These are phyloP conservation scores for Cubamyces lactineus DNA, from an alignment of 768 basidiomycete genomes.

Conservation along the genomic window DNA sequence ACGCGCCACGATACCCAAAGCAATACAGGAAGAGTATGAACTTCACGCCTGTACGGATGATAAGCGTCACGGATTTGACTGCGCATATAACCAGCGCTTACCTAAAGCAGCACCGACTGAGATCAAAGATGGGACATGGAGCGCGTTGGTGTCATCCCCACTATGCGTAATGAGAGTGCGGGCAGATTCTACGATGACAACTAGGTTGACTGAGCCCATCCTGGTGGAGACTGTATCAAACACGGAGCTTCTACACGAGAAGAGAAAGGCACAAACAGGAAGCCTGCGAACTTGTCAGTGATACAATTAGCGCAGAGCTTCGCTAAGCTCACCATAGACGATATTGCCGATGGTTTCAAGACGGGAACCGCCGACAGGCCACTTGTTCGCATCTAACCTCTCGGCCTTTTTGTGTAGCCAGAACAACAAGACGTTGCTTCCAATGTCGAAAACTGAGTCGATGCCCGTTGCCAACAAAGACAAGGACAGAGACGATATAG, in stretches of 20 bases:
- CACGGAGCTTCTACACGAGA: neutral
- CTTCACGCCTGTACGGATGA: slow-evolving; percentile 68
- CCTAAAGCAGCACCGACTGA: slow-evolving; percentile 85
- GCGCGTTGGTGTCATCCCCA: slow-evolving; percentile 55
- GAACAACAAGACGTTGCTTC: slow-evolving; percentile 81
- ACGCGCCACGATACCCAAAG: slow-evolving; percentile 71
- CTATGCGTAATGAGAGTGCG: slow-evolving; percentile 66
- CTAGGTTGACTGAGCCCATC: slow-evolving; percentile 90
- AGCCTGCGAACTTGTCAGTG: slow-evolving; percentile 8
- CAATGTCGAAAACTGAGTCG: slow-evolving; percentile 85
- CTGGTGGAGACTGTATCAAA: slow-evolving; percentile 41
- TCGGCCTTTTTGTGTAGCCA: slow-evolving; percentile 76
- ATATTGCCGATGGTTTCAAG: slow-evolving; percentile 91
- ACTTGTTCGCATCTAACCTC: slow-evolving; percentile 77
- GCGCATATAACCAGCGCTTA: slow-evolving; percentile 34
- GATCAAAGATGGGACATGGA: slow-evolving; percentile 83
- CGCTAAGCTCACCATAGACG: slow-evolving; percentile 61
- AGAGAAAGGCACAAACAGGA: slow-evolving; percentile 8
- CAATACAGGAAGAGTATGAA: slow-evolving; percentile 88
- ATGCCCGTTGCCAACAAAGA: slow-evolving; percentile 89
- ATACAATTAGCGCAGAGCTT: too few relatives aligned
- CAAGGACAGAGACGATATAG: slow-evolving; percentile 79
- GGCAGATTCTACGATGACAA: slow-evolving; percentile 87
- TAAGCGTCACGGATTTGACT: slow-evolving; percentile 9
- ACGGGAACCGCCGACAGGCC: slow-evolving; percentile 91